These are phyloP conservation scores for Turnera subulata DNA, from an alignment of 345 rosid species.

Conservation along the genomic window DNA sequence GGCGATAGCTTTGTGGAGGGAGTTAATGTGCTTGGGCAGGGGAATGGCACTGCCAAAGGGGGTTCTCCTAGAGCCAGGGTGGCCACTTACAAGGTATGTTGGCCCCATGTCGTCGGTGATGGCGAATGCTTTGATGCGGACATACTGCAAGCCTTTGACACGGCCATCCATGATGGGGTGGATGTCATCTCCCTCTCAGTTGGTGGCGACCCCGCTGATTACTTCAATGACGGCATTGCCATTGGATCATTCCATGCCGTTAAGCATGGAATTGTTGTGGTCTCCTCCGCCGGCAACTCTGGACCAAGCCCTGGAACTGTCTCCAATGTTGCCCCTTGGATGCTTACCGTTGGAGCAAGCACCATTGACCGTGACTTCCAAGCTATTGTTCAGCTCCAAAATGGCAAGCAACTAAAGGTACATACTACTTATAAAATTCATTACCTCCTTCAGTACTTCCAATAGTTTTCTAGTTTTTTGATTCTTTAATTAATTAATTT, in stretches of 20 bases:
- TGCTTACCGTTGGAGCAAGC: conserved; percentile 16
- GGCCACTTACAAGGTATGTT: conserved; percentile 87
- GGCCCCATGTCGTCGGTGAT: conserved; percentile 39
- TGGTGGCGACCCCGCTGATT: conserved; percentile 12
- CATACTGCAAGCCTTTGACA: conserved; percentile 61
- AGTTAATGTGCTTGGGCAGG: conserved; percentile 50
- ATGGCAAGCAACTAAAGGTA: not conserved
- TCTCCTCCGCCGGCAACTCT: conserved; percentile 6
- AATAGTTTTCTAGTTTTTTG: too few species aligned
- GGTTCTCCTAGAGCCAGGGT: conserved; percentile 80
- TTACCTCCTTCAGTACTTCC: too few species aligned
- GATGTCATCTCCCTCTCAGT: conserved; percentile 74
- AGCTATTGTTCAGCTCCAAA: not conserved
- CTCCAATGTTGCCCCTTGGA: conserved; percentile 13
- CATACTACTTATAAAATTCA: too few species aligned
- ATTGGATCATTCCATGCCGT: conserved; percentile 13
- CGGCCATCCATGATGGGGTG: conserved; percentile 71
- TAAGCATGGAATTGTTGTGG: conserved; percentile 2
- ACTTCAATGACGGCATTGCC: not conserved
- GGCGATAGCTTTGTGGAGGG: conserved; percentile 54
- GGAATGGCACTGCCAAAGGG: conserved; percentile 70
- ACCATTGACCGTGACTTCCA: conserved; percentile 4
- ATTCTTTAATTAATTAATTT: too few species aligned
- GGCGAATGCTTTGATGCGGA: conserved; percentile 71
- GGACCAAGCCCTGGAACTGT: conserved; percentile 1